Evolutionary conservation across 225 moss, liverwort and hornwort genomes (phyloP).

Genomic region (Antitrichia curtipendula): DNA sequence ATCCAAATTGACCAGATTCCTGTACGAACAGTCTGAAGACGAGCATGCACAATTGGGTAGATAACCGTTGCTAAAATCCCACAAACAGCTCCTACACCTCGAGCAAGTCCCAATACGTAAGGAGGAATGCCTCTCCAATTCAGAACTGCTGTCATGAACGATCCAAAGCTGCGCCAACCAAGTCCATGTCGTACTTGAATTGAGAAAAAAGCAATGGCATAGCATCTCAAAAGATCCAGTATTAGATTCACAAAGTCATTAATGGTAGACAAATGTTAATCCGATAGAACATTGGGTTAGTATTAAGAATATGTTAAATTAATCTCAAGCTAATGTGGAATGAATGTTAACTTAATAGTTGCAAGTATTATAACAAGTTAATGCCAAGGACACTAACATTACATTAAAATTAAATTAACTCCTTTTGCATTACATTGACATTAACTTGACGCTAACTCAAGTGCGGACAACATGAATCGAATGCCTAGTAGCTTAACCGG

Average conservation of each 20-base stretch:
- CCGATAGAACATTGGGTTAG: neutral
- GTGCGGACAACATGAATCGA: neutral
- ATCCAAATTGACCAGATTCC: slow-evolving; percentile 96
- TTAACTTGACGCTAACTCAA: neutral
- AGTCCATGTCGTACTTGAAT: neutral
- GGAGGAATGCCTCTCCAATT: slow-evolving; percentile 84
- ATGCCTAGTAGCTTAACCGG: neutral
- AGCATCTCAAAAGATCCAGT: neutral
- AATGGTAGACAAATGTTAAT: neutral
- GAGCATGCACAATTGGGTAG: slow-evolving; percentile 71
- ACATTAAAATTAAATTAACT: neutral
- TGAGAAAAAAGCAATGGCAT: neutral
- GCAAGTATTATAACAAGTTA: neutral
- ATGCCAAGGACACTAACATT: neutral
- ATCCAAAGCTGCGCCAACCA: slow-evolving; percentile 71
- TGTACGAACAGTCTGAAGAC: slow-evolving; percentile 67
- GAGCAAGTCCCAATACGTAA: slow-evolving; percentile 75
- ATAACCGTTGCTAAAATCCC: slow-evolving; percentile 81
- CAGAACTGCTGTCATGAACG: slow-evolving; percentile 83
- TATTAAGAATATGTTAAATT: neutral
- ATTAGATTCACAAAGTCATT: neutral
- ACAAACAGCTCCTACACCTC: slow-evolving; percentile 61
- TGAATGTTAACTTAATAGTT: neutral
- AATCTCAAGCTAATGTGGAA: neutral
- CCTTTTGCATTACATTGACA: neutral